A percentile compares a stretch with the other conserved stretches of the same genome.
These are phyloP conservation scores for Colletotrichum brevisporum DNA, from an alignment of 2,329 filamentous ascomycete species.

Conservation along the genomic window DNA sequence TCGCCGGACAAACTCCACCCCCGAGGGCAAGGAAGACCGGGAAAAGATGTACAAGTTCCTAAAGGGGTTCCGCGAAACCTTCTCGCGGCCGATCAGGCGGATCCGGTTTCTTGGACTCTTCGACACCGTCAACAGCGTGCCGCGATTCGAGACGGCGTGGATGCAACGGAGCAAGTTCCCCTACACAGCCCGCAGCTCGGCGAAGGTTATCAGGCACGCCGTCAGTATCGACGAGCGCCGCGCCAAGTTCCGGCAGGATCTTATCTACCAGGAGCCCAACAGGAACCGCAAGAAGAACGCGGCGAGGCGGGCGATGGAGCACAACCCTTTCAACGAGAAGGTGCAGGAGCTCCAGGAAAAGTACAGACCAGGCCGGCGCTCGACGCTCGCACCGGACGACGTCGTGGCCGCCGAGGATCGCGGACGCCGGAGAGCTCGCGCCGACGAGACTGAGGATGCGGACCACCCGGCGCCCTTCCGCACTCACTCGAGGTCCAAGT, in stretches of 20 bases:
- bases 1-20: slow-evolving; percentile 59
- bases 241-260: slow-evolving; percentile 79
- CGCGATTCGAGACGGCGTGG: slow-evolving; percentile 80
- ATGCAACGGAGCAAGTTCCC: slow-evolving; percentile 86
- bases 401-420: slow-evolving; percentile 36
- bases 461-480: slow-evolving; percentile 58
- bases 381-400: slow-evolving; percentile 34
- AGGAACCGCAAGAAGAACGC: slow-evolving; percentile 42
- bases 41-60: slow-evolving; percentile 80
- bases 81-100: slow-evolving; percentile 79
- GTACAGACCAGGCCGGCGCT: slow-evolving; percentile 48
- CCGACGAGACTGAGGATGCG: slow-evolving; percentile 42
- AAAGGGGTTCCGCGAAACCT: slow-evolving; percentile 85
- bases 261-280: slow-evolving; percentile 69
- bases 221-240: slow-evolving; percentile 80
- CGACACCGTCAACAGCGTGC: slow-evolving; percentile 86
- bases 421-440: slow-evolving; percentile 17
- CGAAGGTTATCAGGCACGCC: slow-evolving; percentile 76
- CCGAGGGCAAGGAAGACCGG: slow-evolving; percentile 60
- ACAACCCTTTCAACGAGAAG: slow-evolving; percentile 41
- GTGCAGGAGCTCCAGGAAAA: slow-evolving; percentile 51
- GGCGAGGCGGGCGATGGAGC: slow-evolving; percentile 42
- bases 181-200: slow-evolving; percentile 71
- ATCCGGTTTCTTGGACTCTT: slow-evolving; percentile 86
- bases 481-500: slow-evolving; percentile 50